These are phyloP conservation scores for Tylopilus felleus DNA, from an alignment of 768 basidiomycete species.

Conservation along the genomic window DNA sequence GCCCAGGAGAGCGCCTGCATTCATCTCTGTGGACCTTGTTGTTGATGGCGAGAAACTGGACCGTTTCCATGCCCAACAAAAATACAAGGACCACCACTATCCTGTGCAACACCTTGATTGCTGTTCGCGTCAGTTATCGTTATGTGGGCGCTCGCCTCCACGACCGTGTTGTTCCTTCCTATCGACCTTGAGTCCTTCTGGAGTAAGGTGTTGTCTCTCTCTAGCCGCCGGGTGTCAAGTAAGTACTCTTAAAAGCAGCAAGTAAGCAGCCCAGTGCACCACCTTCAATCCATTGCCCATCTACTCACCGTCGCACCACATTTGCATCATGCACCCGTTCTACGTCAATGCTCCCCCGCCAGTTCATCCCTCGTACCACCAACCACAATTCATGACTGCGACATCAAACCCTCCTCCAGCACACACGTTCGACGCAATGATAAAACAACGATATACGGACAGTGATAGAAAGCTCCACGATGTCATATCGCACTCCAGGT, in stretches of 20 bases:
- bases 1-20: no score
- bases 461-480: not conserved
- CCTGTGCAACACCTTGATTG: not conserved
- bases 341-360: not conserved
- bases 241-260: slow-evolving; percentile 1
- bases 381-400: not conserved
- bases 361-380: not conserved
- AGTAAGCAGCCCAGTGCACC: not conserved
- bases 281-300: not conserved
- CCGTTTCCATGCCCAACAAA: not conserved
- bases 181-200: slow-evolving; percentile 2
- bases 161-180: slow-evolving; percentile 1
- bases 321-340: slow-evolving; percentile 3
- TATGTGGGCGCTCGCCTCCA: not conserved
- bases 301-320: not conserved
- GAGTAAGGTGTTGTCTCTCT: not conserved
- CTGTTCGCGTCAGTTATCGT: not conserved
- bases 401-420: slow-evolving; percentile 3
- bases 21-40: no score
- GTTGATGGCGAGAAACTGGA: not conserved
- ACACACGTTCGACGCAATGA: slow-evolving; percentile 1
- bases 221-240: not conserved
- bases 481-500: slow-evolving; percentile 1
- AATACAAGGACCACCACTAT: slow-evolving; percentile 3
- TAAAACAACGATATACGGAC: not conserved